Percentiles rank a stretch among this genome's conserved stretches.
Conservation (phyloP, 2,329 filamentous ascomycete species). For the Escovopsis sp. region DNA sequence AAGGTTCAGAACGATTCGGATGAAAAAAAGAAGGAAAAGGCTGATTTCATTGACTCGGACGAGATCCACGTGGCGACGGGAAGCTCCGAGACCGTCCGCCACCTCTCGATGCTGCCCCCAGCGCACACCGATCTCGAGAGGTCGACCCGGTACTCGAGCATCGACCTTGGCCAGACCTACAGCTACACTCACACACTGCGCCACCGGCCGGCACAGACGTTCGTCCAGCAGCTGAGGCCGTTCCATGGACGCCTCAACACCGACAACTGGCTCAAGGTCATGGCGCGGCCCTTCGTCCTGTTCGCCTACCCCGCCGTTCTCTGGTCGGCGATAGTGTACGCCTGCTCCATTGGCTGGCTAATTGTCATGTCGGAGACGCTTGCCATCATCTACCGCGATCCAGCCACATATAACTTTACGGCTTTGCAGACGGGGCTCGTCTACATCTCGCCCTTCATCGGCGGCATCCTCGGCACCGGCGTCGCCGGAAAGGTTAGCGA, state of each 20-base stretch:
- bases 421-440: constrained; percentile 70
- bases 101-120: too few relatives aligned
- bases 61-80: too few relatives aligned
- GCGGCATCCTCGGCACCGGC: constrained; percentile 77
- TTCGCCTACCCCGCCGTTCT: constrained; percentile 79
- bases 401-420: constrained; percentile 62
- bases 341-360: constrained; percentile 84
- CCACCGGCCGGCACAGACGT: constrained; percentile 53
- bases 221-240: constrained; percentile 55
- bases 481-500: constrained; percentile 84
- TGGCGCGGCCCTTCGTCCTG: constrained; percentile 67
- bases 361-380: constrained; percentile 89
- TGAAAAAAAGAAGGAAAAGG: too few relatives aligned
- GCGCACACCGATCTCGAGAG: too few relatives aligned
- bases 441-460: constrained; percentile 81
- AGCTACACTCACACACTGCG: constrained; percentile 60
- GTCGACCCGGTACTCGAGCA: too few relatives aligned
- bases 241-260: constrained; percentile 66
- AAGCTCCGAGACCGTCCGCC: too few relatives aligned
- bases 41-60: too few relatives aligned
- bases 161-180: constrained; percentile 14
- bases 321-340: constrained; percentile 75
- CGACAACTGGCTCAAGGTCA: constrained; percentile 68
- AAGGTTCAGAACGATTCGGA: too few relatives aligned
- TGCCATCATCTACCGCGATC: constrained; percentile 59